Evolutionary conservation across 2,329 filamentous ascomycete genomes (phyloP), one percentile per base, ranked within the genome.

Genomic region (Diaporthe australafricana): DNA sequence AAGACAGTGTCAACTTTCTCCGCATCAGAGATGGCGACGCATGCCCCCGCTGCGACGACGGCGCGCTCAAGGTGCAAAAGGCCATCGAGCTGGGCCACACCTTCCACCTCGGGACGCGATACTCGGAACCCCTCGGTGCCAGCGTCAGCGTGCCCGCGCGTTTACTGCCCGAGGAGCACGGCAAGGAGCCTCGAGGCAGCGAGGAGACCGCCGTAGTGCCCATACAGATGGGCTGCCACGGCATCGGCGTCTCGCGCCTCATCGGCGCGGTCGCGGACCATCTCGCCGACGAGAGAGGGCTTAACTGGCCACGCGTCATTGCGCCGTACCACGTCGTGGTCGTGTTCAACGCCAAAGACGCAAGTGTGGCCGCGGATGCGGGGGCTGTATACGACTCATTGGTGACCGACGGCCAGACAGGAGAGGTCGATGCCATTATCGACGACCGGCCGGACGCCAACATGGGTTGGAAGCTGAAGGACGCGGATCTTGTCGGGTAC

Each of bases 181-280:
- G 38, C 17, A 63, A 68, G 30, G 20, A 42, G 40, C 22, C 48
- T 2, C 32, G 30, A 2, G 22, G 7, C 32, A 25, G 42, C 25
- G 50, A 47, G 32, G 76, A 75, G n/a, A 78, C 75, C 32, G 53
- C 67, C 5, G 66, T 40, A 6, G 85, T 90, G 0, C 86, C 91
- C 0, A 87, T 98, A 78, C 90, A 97, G 75, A 99, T 99, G 96
- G 96, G 96, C 70, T 99, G 96, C 80, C 94, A 98, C 79, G 96
- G 96, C 0, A 97, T 99, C 73, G 96, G 96, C 1, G 90, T 99
- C 22, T 97, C 95, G 6, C 92, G 96, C 55, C 91, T 99, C 77
- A 92, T 99, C 73, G 95, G 92, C 11, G 94, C 96, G 1, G 90
- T 96, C 0, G 95, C 95, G 1, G 92, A 96, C 74, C 88, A 92